Evolutionary conservation across 2,329 filamentous ascomycete genomes (phyloP).

Genomic region (Mycocentrospora acerina): DNA sequence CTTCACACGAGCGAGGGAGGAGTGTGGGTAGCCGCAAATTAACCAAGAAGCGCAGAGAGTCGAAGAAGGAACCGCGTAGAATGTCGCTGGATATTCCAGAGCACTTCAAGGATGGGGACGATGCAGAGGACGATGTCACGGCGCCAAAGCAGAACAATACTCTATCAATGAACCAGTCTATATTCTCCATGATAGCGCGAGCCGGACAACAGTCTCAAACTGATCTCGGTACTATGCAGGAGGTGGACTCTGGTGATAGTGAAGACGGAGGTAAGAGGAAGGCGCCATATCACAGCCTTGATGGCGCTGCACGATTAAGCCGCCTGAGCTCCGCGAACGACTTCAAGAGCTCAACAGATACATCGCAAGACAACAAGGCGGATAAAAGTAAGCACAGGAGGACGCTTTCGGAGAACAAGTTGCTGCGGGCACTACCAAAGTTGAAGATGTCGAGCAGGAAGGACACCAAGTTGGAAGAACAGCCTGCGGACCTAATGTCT

Average conservation of each 20-base stretch:
- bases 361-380: slow-evolving; percentile 16
- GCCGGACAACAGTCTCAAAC: slow-evolving; percentile 79
- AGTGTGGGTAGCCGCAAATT: slow-evolving; percentile 32
- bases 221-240: slow-evolving; percentile 81
- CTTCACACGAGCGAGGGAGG: slow-evolving; percentile 34
- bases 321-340: slow-evolving; percentile 38
- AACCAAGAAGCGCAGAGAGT: slow-evolving; percentile 36
- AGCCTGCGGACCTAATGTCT: slow-evolving; percentile 54
- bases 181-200: slow-evolving; percentile 89
- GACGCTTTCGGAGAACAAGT: slow-evolving; percentile 64
- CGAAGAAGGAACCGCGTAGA: slow-evolving; percentile 28
- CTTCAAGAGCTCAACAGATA: slow-evolving; percentile 19
- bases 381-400: slow-evolving; percentile 53
- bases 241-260: slow-evolving; percentile 72
- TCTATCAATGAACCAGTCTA: slow-evolving; percentile 85
- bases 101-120: slow-evolving; percentile 59
- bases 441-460: slow-evolving; percentile 46
- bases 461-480: slow-evolving; percentile 26
- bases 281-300: slow-evolving; percentile 29
- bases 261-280: slow-evolving; percentile 50
- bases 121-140: slow-evolving; percentile 62
- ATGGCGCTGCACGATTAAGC: slow-evolving; percentile 38
- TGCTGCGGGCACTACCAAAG: slow-evolving; percentile 66
- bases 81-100: slow-evolving; percentile 58
- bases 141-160: slow-evolving; percentile 53